Evolutionary conservation across 2,329 filamentous ascomycete species (phyloP), one percentile per base, ranked within the genome.

Genomic region (Aspergillus ochraceus): DNA sequence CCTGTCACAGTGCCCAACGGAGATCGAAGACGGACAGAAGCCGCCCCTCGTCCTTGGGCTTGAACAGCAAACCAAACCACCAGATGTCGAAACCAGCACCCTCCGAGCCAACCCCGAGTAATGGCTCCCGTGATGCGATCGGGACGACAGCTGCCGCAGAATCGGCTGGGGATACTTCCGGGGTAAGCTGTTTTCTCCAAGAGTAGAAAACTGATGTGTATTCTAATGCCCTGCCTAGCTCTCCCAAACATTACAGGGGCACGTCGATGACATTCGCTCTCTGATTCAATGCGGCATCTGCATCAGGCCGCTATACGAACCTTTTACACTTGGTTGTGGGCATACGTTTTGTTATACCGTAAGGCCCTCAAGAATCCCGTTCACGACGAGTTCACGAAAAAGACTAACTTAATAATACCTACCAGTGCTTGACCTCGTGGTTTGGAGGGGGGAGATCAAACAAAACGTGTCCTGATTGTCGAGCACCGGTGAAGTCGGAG

Each of bases 321-420:
- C 88, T 2, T 90, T 86, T 74, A 88, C 85, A 19, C 81, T 90
- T 55, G 80, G 80, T 6, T 90, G 88, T 67, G 88, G 88, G 3
- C 88, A 90, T 71, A 90, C 88, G 6, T 90, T 89, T 74, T 90
- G 88, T 76, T 90, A 90, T 70, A 85, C 83, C 49, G 84, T 86
- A 64, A 72, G 82, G 9, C n/a, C 36, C 12, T 20, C 14, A 24
- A 42, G 19, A 29, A 42, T 32, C n/a, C 3, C 50, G 17, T 22
- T 49, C 45, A 30, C 14, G 9, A 14, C 20, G 26, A 20, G 12
- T 14, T 5, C 8, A 30, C 5, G 22, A 11, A 29, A 36, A 52
- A 22, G 22, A 10, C 60, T 66, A 52, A 65, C 46, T 22, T 14
- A 6, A 20, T 12, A 8, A 20, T 12, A 8, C 70, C 75, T 68